A percentile compares a stretch with the other conserved stretches of the same genome.
phyloP scores from a whole-genome alignment of 768 basidiomycete species.

The Hypholoma sublateritium region DNA sequence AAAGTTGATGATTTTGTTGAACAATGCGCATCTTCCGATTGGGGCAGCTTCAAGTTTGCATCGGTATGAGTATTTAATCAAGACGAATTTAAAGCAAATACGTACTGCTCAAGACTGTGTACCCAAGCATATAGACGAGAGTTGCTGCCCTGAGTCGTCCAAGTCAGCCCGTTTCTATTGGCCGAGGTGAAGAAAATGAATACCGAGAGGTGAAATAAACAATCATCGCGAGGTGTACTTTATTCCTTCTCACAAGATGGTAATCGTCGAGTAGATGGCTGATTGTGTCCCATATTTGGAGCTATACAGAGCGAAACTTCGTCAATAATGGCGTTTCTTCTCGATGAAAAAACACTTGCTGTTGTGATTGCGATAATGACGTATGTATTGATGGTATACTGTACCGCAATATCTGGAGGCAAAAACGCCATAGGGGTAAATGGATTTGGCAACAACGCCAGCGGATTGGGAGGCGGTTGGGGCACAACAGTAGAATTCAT shows the following conservation, averaged over 20 bases:
- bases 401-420: constrained; percentile 8
- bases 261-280: constrained; percentile 8
- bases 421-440: constrained; percentile 16
- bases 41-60: constrained; percentile 15
- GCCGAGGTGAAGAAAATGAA: background rate
- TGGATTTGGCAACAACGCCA: constrained; percentile 7
- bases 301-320: background rate
- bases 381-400: constrained; percentile 6
- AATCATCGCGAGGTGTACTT: constrained; percentile 1
- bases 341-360: background rate
- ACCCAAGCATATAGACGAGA: constrained; percentile 5
- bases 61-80: background rate
- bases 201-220: constrained; percentile 9
- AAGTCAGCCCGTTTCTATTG: background rate
- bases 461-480: background rate
- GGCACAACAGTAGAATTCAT: too few species aligned
- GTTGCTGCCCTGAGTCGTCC: constrained; percentile 2
- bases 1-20: background rate
- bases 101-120: constrained; percentile 11
- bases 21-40: constrained; percentile 9
- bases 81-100: background rate
- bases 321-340: too few species aligned
- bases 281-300: constrained; percentile 13
- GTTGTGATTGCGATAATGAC: constrained; percentile 4
- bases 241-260: constrained; percentile 2